phyloP scores from a whole-genome alignment of 2,329 filamentous ascomycete genomes.

The Aureobasidium lini region DNA sequence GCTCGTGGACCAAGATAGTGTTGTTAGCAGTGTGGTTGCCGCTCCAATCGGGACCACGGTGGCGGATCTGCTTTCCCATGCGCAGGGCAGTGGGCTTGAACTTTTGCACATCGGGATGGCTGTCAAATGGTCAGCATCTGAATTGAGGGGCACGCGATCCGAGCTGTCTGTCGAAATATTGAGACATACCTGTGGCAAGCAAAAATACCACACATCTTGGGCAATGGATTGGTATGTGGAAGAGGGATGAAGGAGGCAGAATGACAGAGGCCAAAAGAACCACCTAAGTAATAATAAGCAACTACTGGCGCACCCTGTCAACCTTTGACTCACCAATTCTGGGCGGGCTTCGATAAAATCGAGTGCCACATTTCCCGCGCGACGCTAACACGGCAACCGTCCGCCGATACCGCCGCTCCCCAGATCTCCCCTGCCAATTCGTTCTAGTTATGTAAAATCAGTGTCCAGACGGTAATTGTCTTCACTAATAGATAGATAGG shows the following conservation, averaged over 20 bases:
- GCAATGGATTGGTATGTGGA: background rate
- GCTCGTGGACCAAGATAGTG: slow-evolving; percentile 96
- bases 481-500: slow-evolving; percentile 2
- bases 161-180: background rate
- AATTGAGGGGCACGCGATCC: slow-evolving; percentile 19
- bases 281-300: background rate
- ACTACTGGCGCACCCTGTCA: background rate
- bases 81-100: slow-evolving; percentile 93
- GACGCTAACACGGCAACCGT: slow-evolving; percentile 2
- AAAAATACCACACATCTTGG: slow-evolving; percentile 92
- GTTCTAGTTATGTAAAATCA: background rate
- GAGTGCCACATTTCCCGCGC: slow-evolving; percentile 3
- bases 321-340: slow-evolving; percentile 10
- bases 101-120: slow-evolving; percentile 86
- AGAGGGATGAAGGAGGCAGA: background rate
- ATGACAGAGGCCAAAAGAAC: background rate
- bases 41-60: slow-evolving; percentile 90
- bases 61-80: slow-evolving; percentile 92
- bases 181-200: slow-evolving; percentile 73
- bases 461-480: background rate
- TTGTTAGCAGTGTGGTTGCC: slow-evolving; percentile 84
- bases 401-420: background rate
- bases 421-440: background rate
- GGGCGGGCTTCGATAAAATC: background rate
- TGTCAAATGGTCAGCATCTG: slow-evolving; percentile 25